Conservation (phyloP, 495 filamentous ascomycete species). For the Podospora anserina region DNA sequence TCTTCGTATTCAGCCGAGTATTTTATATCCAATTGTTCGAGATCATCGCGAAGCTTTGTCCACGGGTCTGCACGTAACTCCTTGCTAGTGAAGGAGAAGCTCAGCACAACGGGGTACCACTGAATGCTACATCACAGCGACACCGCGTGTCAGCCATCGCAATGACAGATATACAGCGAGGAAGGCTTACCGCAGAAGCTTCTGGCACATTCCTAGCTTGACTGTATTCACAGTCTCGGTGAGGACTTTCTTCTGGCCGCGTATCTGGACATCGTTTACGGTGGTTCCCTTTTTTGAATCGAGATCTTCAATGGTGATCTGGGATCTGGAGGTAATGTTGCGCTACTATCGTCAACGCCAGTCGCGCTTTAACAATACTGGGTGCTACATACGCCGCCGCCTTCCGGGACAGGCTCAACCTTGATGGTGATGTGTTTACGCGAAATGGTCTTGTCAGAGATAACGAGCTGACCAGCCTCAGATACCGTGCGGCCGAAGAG, state of each 20-base stretch:
- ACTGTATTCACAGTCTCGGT: slow-evolving; percentile 59
- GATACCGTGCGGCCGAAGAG: slow-evolving; percentile 66
- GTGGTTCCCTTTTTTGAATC: slow-evolving; percentile 75
- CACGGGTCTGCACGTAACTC: slow-evolving; percentile 68
- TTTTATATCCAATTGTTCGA: slow-evolving; percentile 87
- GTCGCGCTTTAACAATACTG: background rate
- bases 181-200: slow-evolving; percentile 38
- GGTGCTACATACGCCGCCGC: slow-evolving; percentile 60
- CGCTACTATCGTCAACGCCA: slow-evolving; percentile 37
- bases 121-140: slow-evolving; percentile 44
- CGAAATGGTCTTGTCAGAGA: slow-evolving; percentile 76
- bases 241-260: slow-evolving; percentile 52
- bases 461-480: slow-evolving; percentile 56
- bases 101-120: slow-evolving; percentile 79
- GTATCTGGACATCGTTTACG: slow-evolving; percentile 68
- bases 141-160: background rate
- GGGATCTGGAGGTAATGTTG: slow-evolving; percentile 59
- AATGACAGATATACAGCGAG: background rate
- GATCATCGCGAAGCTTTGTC: slow-evolving; percentile 56
- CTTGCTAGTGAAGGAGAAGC: slow-evolving; percentile 76
- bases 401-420: slow-evolving; percentile 61
- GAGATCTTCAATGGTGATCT: slow-evolving; percentile 63
- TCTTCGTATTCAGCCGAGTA: slow-evolving; percentile 66
- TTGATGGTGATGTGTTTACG: slow-evolving; percentile 80
- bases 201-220: slow-evolving; percentile 60